Evolutionary conservation across 106 monocot genomes (phyloP), one percentile per base, ranked within the genome.

Genomic region (Triglochin maritima): DNA sequence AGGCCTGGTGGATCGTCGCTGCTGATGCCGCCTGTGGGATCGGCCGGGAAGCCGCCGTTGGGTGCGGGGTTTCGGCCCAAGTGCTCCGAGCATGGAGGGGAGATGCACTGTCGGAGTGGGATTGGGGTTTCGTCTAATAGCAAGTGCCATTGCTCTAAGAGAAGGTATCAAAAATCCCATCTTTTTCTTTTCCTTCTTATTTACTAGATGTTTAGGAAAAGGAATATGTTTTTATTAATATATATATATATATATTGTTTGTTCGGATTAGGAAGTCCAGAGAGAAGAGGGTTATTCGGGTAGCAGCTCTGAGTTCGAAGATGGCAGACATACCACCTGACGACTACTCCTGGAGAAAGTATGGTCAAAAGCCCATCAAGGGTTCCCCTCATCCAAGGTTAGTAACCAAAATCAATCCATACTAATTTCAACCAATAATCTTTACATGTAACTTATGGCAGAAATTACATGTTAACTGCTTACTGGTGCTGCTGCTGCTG

Each of bases 81-180:
- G 59, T 86, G 89, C 80, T 82, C 84, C 68, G 74, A 76, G 17
- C 86, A 86, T 71, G 43, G 52, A 29, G 29, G 29, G 29, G 29
- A 29, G 0, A 29, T 29, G 29, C 29, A 29, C 29, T 29, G 29
- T 29, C 1, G 29, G 29, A 29, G 29, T 29, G 29, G 29, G 29
- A 29, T 29, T 29, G 29, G 29, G 29, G 29, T 29, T 29, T 29
- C 29, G 29, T 59, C 73, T 60, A 83, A 80, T n/a, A 71, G 77
- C 60, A 77, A 82, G 15, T 89, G 94, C 82, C 94, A 94, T 71
- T 94, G 94, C 75, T 86, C 89, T 44, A 94, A 94, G 72, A 76
- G 76, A 50, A 78, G 89, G 89, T 88, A 72, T 3, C 5, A 56
- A 4, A 10, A 29, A 47, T 2, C 9, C 48, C 46, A 49, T 51